Conservation (phyloP, 192 early-diverging fungal species). For the Umbelopsis sp. region DNA sequence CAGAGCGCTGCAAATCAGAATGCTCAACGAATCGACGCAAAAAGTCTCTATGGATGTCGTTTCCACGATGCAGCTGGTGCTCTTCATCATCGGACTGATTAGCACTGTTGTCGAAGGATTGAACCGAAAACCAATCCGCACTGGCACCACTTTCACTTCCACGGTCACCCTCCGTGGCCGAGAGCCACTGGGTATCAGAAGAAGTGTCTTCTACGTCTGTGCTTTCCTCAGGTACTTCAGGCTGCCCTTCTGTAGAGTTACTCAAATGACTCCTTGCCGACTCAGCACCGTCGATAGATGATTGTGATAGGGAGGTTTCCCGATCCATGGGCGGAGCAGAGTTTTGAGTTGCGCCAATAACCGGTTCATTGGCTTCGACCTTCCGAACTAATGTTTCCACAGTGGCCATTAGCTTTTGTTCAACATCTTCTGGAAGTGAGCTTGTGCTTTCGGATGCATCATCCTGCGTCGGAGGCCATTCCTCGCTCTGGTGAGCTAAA, state of each 20-base stretch:
- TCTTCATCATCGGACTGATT: not conserved
- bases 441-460: not conserved
- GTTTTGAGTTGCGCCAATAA: not conserved
- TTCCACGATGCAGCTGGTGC: not conserved
- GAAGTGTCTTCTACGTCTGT: not conserved
- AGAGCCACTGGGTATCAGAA: not conserved
- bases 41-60: constrained; percentile 1
- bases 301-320: not conserved
- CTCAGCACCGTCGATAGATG: too few species aligned
- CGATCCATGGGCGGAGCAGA: not conserved
- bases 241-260: not conserved
- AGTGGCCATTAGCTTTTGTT: not conserved
- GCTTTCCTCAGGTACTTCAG: not conserved
- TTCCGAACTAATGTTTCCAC: not conserved
- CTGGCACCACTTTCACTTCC: constrained; percentile 7
- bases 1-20: not conserved
- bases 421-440: not conserved
- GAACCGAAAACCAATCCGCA: constrained; percentile 17
- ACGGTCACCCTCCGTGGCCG: not conserved
- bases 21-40: not conserved
- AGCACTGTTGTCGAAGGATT: not conserved
- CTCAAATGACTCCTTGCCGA: too few species aligned
- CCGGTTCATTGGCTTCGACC: not conserved
- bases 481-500: not conserved
- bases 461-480: not conserved